Evolutionary conservation across 2,329 filamentous ascomycete species (phyloP), one percentile per base, ranked within the genome.

Genomic region (Fusarium veterinarium): DNA sequence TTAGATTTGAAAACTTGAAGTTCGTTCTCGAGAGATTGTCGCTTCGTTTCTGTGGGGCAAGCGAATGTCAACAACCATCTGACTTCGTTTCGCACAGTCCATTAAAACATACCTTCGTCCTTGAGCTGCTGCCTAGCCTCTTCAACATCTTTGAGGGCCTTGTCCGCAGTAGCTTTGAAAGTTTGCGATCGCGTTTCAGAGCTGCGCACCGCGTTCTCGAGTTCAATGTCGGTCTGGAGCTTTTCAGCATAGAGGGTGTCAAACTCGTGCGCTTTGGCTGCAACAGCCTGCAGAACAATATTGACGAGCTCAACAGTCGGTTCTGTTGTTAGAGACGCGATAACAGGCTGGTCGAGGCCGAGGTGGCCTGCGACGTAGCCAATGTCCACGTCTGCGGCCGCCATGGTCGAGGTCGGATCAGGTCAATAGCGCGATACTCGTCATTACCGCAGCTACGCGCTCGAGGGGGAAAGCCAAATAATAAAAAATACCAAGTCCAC

Each of bases 171-270:
- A 10, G 89, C 87, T 83, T 96, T 97, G 80, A 96, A 90, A 13
- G 91, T 90, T 79, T 95, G 94, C 73, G 91, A 91, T 82, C 95
- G 93, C 30, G 92, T 91, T 80, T 98, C 95, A 67, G 92, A 92
- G 73, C 90, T 93, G 76, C 95, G 92, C 52, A 97, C 92, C 23
- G 92, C 92, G 81, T 94, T 96, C 81, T 99, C 96, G 12, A 98
- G 89, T 84, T 98, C 95, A 48, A 99, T 96, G 77, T 97, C 94
- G 49, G 93, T 86, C 75, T 94, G 92, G 48, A 98, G 88, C 84
- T 98, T 98, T 73, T 97, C 93, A 14, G 95, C 92, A 76, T 92
- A 94, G 44, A 97, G 84, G 42, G 91, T 89, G 79, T 97, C 94
- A 77, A 90, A 92, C 77, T 97, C 94, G 77, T 91, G 93, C 40